Evolutionary conservation across 768 basidiomycete species (phyloP).

Genomic region (Mycena capillaripes): DNA sequence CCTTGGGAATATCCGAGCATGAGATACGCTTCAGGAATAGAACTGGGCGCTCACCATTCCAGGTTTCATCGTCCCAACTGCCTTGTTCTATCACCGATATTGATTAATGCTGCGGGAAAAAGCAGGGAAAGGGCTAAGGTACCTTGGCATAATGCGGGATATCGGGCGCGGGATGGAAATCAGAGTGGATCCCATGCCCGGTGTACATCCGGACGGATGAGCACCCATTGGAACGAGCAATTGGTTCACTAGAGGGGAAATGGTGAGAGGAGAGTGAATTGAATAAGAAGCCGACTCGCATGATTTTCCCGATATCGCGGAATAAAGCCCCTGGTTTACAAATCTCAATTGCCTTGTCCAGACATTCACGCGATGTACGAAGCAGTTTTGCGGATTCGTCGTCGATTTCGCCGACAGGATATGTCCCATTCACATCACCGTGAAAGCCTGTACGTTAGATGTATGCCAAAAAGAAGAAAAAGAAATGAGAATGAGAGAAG

Average conservation of each 20-base stretch:
- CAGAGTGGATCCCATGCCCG: conserved; percentile 89
- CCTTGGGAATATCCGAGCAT: conserved; percentile 44
- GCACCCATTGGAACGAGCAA: conserved; percentile 87
- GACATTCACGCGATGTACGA: conserved; percentile 81
- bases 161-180: conserved; percentile 90
- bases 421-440: conserved; percentile 93
- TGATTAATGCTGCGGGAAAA: neutral
- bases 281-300: conserved; percentile 63
- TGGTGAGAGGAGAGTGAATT: neutral
- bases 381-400: conserved; percentile 89
- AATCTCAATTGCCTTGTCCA: conserved; percentile 91
- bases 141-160: conserved; percentile 92
- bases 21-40: conserved; percentile 14
- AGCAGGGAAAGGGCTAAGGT: neutral
- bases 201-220: conserved; percentile 93
- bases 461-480: neutral
- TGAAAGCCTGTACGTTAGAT: conserved; percentile 76
- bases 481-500: too few relatives aligned
- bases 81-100: conserved; percentile 71
- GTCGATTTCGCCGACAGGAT: conserved; percentile 89
- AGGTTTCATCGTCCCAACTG: conserved; percentile 91
- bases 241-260: conserved; percentile 72
- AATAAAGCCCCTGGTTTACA: conserved; percentile 96
- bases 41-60: conserved; percentile 78
- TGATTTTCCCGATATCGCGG: conserved; percentile 88